Conservation (phyloP, 2,329 filamentous ascomycete species). For the Neonectria coccinea region DNA sequence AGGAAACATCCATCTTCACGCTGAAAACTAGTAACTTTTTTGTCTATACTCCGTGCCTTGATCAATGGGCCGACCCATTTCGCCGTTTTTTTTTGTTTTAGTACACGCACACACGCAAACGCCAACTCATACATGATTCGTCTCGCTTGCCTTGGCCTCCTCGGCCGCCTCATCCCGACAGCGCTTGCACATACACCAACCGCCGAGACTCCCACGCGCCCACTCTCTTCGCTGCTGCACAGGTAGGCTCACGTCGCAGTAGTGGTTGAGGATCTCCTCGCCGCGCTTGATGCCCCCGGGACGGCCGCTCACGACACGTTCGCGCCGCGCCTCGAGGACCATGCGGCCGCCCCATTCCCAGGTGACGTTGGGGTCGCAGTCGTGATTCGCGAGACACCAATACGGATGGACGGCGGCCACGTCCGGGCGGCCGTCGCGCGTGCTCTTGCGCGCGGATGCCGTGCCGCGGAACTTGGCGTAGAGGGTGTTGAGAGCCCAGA, state of each 20-base stretch:
- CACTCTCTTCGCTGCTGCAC: conserved; percentile 89
- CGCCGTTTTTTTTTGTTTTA: not conserved
- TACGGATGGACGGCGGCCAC: conserved; percentile 93
- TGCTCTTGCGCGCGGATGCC: conserved; percentile 84
- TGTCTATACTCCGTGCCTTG: conserved; percentile 13
- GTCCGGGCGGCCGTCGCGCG: conserved; percentile 84
- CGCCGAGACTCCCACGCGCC: conserved; percentile 88
- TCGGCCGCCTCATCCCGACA: conserved; percentile 79
- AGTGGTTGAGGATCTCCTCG: conserved; percentile 92
- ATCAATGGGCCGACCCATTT: not conserved
- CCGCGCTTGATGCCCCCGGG: conserved; percentile 77
- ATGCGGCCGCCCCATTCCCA: conserved; percentile 94
- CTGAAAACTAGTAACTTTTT: conserved; percentile 6
- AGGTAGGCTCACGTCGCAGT: conserved; percentile 85
- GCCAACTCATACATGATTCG: conserved; percentile 25
- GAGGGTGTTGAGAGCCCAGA: conserved; percentile 91
- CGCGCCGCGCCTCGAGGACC: conserved; percentile 73
- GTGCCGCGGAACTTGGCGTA: conserved; percentile 95
- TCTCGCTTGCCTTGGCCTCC: conserved; percentile 64
- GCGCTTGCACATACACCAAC: conserved; percentile 86
- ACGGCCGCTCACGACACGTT: conserved; percentile 63
- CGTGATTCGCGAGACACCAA: conserved; percentile 97
- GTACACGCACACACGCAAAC: not conserved
- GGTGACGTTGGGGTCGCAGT: conserved; percentile 92
- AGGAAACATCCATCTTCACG: not conserved